Evolutionary conservation across 345 rosid genomes (phyloP), one percentile per base, ranked within the genome.

Genomic region (Trapa bicornis): DNA sequence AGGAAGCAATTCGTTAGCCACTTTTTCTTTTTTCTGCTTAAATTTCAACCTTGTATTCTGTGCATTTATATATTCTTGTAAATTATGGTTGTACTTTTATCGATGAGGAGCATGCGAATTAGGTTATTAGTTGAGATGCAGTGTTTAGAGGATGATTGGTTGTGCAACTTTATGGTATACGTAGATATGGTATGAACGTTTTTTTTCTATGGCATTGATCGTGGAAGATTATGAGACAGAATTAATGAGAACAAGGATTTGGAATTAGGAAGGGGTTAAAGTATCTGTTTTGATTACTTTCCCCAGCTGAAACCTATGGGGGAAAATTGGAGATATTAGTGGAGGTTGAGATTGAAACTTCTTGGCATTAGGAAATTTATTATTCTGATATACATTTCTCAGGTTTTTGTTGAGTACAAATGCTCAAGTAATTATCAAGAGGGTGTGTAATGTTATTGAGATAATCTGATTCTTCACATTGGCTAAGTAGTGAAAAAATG

Each of bases 1-100:
- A 89, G 99, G 90, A 94, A 89, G 83, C 99, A 94, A 69, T 94
- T 94, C 68, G 99, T 94, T 67, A 82, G 96, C 71, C 72, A 50
- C 1, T 2, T 17, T 33, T 14, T 22, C 29, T 0, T 39, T 54
- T 60, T 32, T 5, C 50, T 37, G 53, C 32, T 33, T 2, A 14
- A 52, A 7, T 43, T 13, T 50, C 6, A 50, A 42, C 48, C 48
- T 6, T 6, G 4, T 5, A 1, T 45, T 45, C 11, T 45, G 2
- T 45, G 0, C 13, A 45, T 13, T 13, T 22, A 22, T 45, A 11
- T 45, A 2, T 45, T 0, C 48, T 45, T 45, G 48, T 45, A 45
- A 6, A 7, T 58, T 58, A 22, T 37, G 1, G 8, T 6, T 54
- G 37, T 68, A 33, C 29, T n/a, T 7, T 8, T 38, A 3, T 9